A percentile compares a stretch with the other conserved stretches of the same genome.
These are phyloP conservation scores for Stephanodiscus triporus DNA, from an alignment of 108 stramenopile genomes.

Conservation along the genomic window DNA sequence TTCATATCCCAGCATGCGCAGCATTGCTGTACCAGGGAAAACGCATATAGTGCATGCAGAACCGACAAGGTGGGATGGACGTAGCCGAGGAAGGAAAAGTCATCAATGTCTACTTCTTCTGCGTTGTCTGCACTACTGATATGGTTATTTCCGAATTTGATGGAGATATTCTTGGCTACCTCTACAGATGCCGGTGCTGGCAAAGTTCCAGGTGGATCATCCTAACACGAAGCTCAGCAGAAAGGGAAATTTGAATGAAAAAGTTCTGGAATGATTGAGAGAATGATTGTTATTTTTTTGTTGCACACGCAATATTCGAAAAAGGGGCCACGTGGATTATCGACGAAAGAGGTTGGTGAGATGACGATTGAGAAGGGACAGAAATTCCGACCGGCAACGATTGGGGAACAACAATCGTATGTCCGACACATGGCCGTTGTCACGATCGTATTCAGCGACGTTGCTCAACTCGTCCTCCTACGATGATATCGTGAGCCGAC, in stretches of 20 bases:
- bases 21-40: constrained; percentile 69
- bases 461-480: constrained; percentile 56
- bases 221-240: constrained; percentile 64
- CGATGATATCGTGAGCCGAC: constrained; percentile 51
- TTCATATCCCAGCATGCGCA: constrained; percentile 55
- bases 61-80: constrained; percentile 58
- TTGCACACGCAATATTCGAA: too few relatives aligned
- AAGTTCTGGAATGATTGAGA: constrained; percentile 59
- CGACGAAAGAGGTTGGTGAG: constrained; percentile 2
- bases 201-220: constrained; percentile 12
- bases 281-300: constrained; percentile 16
- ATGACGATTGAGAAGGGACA: background rate
- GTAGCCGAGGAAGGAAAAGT: constrained; percentile 63
- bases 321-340: too few relatives aligned
- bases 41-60: constrained; percentile 55
- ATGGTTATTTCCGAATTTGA: constrained; percentile 1
- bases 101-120: constrained; percentile 21
- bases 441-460: background rate
- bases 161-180: background rate
- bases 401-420: background rate
- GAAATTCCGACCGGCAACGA: background rate
- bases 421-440: background rate
- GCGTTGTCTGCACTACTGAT: background rate
- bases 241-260: constrained; percentile 64
- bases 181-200: background rate